Base-by-base conservation (phyloP, 2,329 filamentous ascomycete species). In the Drechslerella coelobrocha region DNA sequence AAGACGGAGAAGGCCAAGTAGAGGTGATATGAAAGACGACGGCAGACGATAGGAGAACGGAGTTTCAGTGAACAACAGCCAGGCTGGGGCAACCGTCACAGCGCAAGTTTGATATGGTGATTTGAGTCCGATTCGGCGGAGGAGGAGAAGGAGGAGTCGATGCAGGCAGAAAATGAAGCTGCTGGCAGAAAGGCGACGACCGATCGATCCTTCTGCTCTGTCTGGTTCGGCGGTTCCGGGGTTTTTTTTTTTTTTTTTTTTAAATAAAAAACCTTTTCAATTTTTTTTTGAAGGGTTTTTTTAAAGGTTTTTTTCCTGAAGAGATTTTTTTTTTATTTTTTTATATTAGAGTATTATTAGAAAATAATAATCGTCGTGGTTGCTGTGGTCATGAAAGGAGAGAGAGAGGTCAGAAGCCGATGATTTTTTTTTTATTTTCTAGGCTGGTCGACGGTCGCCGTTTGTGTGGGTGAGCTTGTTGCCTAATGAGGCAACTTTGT, bases 241-340 rank as follows among this genome's bases (percentile, higher is more conserved):
- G 9, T 5, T 12, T 14, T 19, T 8, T 45, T 45, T 45, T 45
- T 21, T 63, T 61, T 47, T 39, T 53, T 72, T 72, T 72, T 72
- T 62, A 72, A 74, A n/a, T n/a, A n/a, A n/a, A n/a, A n/a, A n/a
- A n/a, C n/a, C n/a, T n/a, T n/a, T n/a, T n/a, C n/a, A n/a, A n/a
- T n/a, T n/a, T 73, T 76, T 77, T 79, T 79, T 79, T 76, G 73
- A 72, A 73, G 73, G 74, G 77, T 81, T 81, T 80, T 78, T 76
- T n/a, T n/a, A n/a, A n/a, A n/a, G n/a, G n/a, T n/a, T 76, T 73
- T 74, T 31, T 78, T 76, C 79, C 80, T 78, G 79, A 79, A 75
- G 63, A 31, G 62, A 52, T 63, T 39, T 65, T 73, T 73, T 75
- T 77, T 77, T 76, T 73, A 73, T 74, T 73, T 73, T 73, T 75